Conservation (phyloP, 1,139 yeast species). For the Saccharomyces hybrid region DNA sequence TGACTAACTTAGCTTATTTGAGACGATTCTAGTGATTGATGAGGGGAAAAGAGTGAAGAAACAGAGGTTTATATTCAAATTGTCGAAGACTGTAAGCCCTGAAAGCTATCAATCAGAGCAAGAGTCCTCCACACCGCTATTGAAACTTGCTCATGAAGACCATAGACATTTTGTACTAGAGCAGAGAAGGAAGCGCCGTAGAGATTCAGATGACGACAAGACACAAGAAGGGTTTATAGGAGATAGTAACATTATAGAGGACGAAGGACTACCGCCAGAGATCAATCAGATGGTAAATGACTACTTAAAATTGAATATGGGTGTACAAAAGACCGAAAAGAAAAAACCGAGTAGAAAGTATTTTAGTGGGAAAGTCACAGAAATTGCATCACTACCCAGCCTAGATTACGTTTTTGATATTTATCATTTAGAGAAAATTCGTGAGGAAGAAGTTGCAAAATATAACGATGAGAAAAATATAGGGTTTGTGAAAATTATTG, state of each 20-base stretch:
- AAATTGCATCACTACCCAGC: conserved; percentile 30
- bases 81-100: conserved; percentile 29
- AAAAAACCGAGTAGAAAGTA: conserved; percentile 27
- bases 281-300: conserved; percentile 61
- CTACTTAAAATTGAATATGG: conserved; percentile 37
- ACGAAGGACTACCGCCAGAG: conserved; percentile 49
- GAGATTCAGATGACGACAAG: conserved; percentile 7
- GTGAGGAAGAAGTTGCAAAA: conserved; percentile 38
- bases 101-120: conserved; percentile 14
- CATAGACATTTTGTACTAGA: conserved; percentile 28
- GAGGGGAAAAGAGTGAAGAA: conserved; percentile 34
- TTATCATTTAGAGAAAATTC: conserved; percentile 53
- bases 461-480: conserved; percentile 40
- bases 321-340: conserved; percentile 10
- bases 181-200: conserved; percentile 16
- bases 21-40: conserved; percentile 31
- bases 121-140: conserved; percentile 21
- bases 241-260: background rate
- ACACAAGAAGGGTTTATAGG: background rate
- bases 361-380: conserved; percentile 13
- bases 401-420: conserved; percentile 87
- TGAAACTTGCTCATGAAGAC: conserved; percentile 23
- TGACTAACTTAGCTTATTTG: conserved; percentile 9
- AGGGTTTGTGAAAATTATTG: conserved; percentile 60
- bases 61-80: conserved; percentile 29